Conservation (phyloP, 1,284 basidiomycete species). For the Malassezia brasiliensis region DNA sequence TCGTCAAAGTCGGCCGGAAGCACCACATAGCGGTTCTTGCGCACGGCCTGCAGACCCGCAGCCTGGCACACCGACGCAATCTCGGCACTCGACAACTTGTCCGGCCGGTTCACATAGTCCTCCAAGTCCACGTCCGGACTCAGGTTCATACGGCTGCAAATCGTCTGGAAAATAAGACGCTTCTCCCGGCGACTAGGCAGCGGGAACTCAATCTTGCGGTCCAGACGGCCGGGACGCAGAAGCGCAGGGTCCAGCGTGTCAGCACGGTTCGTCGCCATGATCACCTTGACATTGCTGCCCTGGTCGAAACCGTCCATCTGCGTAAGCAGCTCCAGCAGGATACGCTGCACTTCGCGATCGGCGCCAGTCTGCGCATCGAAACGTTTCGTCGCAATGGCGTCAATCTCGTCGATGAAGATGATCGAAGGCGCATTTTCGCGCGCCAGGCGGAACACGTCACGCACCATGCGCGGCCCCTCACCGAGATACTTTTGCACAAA, state of each 20-base stretch:
- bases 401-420: slow-evolving; percentile 99
- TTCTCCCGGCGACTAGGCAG: slow-evolving; percentile 87
- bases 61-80: slow-evolving; percentile 93
- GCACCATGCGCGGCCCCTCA: slow-evolving; percentile 98
- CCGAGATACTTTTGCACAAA: slow-evolving; percentile 99
- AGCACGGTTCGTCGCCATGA: slow-evolving; percentile 48
- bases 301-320: slow-evolving; percentile 99
- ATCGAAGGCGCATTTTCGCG: slow-evolving; percentile 95
- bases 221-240: slow-evolving; percentile 90
- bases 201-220: slow-evolving; percentile 98
- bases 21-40: slow-evolving; percentile 95
- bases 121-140: slow-evolving; percentile 96
- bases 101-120: slow-evolving; percentile 94
- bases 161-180: slow-evolving; percentile 95
- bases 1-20: slow-evolving; percentile 88
- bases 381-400: slow-evolving; percentile 98
- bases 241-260: slow-evolving; percentile 66
- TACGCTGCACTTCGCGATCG: slow-evolving; percentile 97
- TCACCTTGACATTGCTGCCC: slow-evolving; percentile 92
- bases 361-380: slow-evolving; percentile 99
- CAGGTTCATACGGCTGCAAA: slow-evolving; percentile 94
- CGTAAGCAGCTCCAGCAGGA: slow-evolving; percentile 91
- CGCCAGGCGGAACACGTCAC: slow-evolving; percentile 95
- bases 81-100: slow-evolving; percentile 88
- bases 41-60: slow-evolving; percentile 92